phyloP scores from a whole-genome alignment of 805 yeast species.

The Priceomyces fermenticarens region DNA sequence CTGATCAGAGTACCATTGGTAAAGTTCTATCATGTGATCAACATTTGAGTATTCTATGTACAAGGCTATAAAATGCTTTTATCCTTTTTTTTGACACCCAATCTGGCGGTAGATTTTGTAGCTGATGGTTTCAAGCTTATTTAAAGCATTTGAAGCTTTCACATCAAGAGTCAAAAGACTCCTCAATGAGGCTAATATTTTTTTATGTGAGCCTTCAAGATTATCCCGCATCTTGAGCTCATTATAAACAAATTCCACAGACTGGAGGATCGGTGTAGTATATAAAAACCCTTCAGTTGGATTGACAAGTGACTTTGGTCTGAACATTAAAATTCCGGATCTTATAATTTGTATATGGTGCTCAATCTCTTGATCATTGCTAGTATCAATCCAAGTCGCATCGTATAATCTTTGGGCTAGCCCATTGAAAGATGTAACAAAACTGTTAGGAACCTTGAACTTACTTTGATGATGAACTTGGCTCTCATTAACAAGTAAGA shows the following conservation, averaged over 20 bases:
- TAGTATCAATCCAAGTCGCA: constrained; percentile 22
- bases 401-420: constrained; percentile 21
- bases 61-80: too few species aligned
- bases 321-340: constrained; percentile 27
- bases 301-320: constrained; percentile 20
- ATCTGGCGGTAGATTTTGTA: constrained; percentile 1
- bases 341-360: constrained; percentile 25
- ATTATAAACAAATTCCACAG: constrained; percentile 23
- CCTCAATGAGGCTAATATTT: constrained; percentile 16
- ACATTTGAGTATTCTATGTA: not conserved
- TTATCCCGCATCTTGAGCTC: constrained; percentile 14
- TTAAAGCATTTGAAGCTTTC: constrained; percentile 10
- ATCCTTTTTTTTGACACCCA: not conserved
- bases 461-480: constrained; percentile 7
- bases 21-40: not conserved
- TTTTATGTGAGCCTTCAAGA: constrained; percentile 14
- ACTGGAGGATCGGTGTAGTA: constrained; percentile 15
- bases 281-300: constrained; percentile 15
- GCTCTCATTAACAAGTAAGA: constrained; percentile 12
- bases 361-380: constrained; percentile 10
- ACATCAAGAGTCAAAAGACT: constrained; percentile 14
- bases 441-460: constrained; percentile 15
- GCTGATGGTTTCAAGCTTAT: constrained; percentile 9
- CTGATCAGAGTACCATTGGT: not conserved
- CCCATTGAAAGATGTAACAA: constrained; percentile 22